A percentile compares a stretch with the other conserved stretches of the same genome.
Conservation (phyloP, 2,329 filamentous ascomycete species). For the Stachybotrys echinatus region DNA sequence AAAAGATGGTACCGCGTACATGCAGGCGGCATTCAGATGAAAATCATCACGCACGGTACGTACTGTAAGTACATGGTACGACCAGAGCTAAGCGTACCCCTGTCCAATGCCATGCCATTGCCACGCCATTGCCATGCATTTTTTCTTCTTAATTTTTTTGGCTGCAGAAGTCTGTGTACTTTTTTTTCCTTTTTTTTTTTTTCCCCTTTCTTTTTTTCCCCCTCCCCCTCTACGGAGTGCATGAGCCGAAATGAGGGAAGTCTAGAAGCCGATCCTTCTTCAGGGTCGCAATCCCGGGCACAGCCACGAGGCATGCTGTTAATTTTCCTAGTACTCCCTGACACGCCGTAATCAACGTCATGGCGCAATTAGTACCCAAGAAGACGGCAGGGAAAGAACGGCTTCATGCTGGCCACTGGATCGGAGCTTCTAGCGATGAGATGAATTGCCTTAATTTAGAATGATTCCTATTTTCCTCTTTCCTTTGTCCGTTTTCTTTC, state of each 20-base stretch:
- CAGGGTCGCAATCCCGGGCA: neutral
- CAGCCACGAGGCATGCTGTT: neutral
- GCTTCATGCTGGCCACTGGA: too few species aligned
- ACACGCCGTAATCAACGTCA: too few species aligned
- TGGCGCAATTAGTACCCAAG: too few species aligned
- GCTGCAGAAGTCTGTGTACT: neutral
- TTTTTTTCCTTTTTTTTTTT: conserved; percentile 3
- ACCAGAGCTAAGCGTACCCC: neutral
- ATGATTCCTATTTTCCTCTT: too few species aligned
- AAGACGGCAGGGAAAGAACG: too few species aligned
- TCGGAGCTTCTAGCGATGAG: too few species aligned
- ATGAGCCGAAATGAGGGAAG: neutral
- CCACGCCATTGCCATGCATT: neutral
- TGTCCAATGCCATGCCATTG: neutral
- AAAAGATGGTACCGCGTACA: too few species aligned
- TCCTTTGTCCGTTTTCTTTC: too few species aligned
- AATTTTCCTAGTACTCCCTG: too few species aligned
- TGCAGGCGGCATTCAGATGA: too few species aligned
- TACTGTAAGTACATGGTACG: too few species aligned
- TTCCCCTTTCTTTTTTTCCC: neutral
- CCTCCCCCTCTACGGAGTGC: neutral
- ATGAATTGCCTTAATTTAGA: too few species aligned
- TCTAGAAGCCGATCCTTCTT: neutral
- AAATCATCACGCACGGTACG: neutral
- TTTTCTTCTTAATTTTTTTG: neutral